Base-by-base conservation (phyloP, 352 stramenopile species). In the Globisporangium middletonii region DNA sequence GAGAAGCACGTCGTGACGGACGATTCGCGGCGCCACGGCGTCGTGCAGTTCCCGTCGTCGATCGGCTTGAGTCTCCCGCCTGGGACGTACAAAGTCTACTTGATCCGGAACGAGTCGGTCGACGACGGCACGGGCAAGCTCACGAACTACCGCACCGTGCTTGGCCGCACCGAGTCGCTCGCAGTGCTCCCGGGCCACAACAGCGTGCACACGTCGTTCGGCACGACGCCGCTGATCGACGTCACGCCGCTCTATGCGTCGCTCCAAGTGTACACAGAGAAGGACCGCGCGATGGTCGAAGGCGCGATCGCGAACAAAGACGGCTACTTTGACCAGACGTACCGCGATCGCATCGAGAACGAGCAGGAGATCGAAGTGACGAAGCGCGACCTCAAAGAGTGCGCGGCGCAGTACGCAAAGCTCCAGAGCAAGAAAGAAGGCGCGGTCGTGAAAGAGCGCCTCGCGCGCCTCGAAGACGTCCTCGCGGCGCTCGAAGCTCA, bases 221-320 rank as follows among this genome's bases (percentile, higher is more conserved):
- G 75, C 9, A 82, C 75, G 11, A 86, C 75, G 15, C 69, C 75
- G 0, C 50, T 86, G n/a, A 72, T 86, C 18, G 75, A 83, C 41
- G 67, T 86, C 13, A 79, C 81, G 53, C 57, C 73, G 1, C 42
- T 80, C 5, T 71, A 64, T 54, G 69, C 62, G 13, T 68, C 71
- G 0, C 50, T 83, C 13, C 60, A 77, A 55, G 61, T 79, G 0
- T 80, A 75, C 19, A 23, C 52, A 0, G 65, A 71, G 49, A 13
- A 53, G 30, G 58, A 79, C 45, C 68, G 65, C 18, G 30, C 16
- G 2, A 53, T 60, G 3, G 60, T 72, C 5, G 54, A 53, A 6
- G 50, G 67, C 19, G 57, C 65, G 0, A 35, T 69, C 1, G 52
- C 18, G 13, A 62, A 70, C 35, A 28, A 26, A 11, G 55, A 74